Conservation (phyloP, 2,329 filamentous ascomycete genomes). For the Fusarium duplospermum region DNA sequence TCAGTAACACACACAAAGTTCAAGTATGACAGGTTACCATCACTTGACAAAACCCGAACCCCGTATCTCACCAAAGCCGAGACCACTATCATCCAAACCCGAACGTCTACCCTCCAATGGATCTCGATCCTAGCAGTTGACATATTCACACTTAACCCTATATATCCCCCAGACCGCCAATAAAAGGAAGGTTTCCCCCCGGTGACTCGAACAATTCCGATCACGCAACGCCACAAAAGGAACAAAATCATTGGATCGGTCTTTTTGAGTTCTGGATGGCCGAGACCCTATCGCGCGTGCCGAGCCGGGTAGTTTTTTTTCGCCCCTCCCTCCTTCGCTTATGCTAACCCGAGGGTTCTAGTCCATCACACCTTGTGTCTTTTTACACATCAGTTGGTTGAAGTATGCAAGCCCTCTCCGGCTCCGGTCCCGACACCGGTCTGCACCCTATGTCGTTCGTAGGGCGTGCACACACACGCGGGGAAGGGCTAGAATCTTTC, state of each 20-base stretch:
- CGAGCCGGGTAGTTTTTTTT: no score
- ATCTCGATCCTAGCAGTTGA: not conserved
- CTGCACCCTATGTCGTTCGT: not conserved
- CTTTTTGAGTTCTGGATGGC: not conserved
- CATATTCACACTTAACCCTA: not conserved
- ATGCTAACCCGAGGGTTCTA: not conserved
- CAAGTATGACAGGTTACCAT: not conserved
- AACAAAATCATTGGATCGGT: not conserved
- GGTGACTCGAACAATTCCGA: slow-evolving; percentile 12
- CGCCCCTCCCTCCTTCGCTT: not conserved
- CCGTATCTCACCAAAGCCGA: not conserved
- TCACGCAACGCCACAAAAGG: slow-evolving; percentile 27
- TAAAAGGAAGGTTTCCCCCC: not conserved
- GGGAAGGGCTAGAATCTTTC: slow-evolving; percentile 16
- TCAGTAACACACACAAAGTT: not conserved
- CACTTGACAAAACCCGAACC: not conserved
- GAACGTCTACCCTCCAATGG: not conserved
- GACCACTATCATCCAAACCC: not conserved
- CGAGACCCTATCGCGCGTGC: not conserved
- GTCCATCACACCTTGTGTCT: not conserved
- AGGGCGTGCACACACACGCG: slow-evolving; percentile 1
- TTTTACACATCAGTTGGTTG: not conserved
- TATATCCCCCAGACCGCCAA: not conserved
- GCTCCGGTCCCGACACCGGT: slow-evolving; percentile 25
- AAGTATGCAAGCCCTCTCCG: not conserved